Percentiles rank a stretch among this genome's conserved stretches.
Conservation (phyloP, 805 yeast genomes). For the Lipomyces chichibuensis region DNA sequence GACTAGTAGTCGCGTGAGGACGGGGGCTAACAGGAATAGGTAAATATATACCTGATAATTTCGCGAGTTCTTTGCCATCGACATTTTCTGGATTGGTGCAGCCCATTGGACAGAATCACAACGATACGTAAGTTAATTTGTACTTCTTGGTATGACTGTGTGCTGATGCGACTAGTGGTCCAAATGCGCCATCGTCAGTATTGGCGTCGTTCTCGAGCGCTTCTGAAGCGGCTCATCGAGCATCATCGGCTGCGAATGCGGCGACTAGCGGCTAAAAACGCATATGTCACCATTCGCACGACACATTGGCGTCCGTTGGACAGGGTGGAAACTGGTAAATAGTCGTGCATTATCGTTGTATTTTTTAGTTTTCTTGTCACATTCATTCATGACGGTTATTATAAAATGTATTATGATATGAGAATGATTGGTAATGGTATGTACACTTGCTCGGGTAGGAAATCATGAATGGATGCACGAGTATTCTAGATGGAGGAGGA, state of each 20-base stretch:
- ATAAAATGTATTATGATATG: background rate
- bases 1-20: background rate
- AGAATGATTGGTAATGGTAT: background rate
- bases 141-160: background rate
- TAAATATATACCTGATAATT: slow-evolving; percentile 30
- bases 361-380: background rate
- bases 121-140: slow-evolving; percentile 62
- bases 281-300: background rate
- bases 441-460: background rate
- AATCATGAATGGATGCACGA: background rate
- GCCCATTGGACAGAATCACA: slow-evolving; percentile 78
- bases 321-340: background rate
- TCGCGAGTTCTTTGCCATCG: slow-evolving; percentile 43
- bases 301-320: background rate
- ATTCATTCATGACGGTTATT: slow-evolving; percentile 1
- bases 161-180: slow-evolving; percentile 46
- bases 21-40: slow-evolving; percentile 13
- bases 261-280: background rate
- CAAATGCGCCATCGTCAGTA: slow-evolving; percentile 51
- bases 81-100: slow-evolving; percentile 71
- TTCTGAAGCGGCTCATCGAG: slow-evolving; percentile 27
- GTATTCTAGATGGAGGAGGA: background rate
- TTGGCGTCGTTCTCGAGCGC: slow-evolving; percentile 45
- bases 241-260: background rate
- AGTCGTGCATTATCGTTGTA: background rate